Conservation (phyloP, 1,284 basidiomycete species). For the Rhodotorula sp. region DNA sequence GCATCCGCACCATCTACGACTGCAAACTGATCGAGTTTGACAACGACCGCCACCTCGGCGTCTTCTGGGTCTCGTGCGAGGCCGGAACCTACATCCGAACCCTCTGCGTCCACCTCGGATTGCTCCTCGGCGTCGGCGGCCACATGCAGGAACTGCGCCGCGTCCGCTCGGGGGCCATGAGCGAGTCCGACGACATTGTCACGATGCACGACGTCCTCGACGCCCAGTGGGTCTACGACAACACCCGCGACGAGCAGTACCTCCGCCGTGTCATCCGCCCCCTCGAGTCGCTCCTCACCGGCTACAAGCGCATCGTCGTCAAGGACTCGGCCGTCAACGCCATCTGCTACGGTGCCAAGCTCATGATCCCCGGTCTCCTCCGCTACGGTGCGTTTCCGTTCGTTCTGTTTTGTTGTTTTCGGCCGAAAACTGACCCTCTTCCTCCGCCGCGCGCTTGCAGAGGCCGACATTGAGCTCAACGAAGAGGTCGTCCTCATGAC, state of each 20-base stretch:
- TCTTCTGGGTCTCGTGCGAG: slow-evolving; percentile 99
- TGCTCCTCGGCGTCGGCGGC: slow-evolving; percentile 92
- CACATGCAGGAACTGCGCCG: slow-evolving; percentile 99
- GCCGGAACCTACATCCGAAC: slow-evolving; percentile 99
- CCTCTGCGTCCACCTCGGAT: slow-evolving; percentile 93
- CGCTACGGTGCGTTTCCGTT: slow-evolving; percentile 61
- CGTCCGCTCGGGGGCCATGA: slow-evolving; percentile 92
- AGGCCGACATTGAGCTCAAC: slow-evolving; percentile 89
- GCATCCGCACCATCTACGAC: slow-evolving; percentile 96
- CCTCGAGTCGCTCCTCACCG: slow-evolving; percentile 87
- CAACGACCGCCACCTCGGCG: slow-evolving; percentile 92
- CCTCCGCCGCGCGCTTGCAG: slow-evolving; percentile 46
- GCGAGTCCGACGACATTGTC: slow-evolving; percentile 97
- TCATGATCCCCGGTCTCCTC: slow-evolving; percentile 98
- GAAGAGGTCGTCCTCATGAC: slow-evolving; percentile 99
- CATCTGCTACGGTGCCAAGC: slow-evolving; percentile 98
- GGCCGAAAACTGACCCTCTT: not conserved
- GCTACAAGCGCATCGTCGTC: slow-evolving; percentile 98
- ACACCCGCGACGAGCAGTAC: slow-evolving; percentile 97
- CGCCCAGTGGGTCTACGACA: slow-evolving; percentile 98
- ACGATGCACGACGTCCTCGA: slow-evolving; percentile 99
- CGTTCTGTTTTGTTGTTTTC: not conserved
- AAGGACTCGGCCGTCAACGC: slow-evolving; percentile 99
- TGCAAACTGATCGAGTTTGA: slow-evolving; percentile 96
- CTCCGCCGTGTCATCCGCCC: slow-evolving; percentile 92